Percentiles rank a stretch among this genome's conserved stretches.
Conservation (phyloP, 179 eudicot genomes). For the Nepenthes alata region DNA sequence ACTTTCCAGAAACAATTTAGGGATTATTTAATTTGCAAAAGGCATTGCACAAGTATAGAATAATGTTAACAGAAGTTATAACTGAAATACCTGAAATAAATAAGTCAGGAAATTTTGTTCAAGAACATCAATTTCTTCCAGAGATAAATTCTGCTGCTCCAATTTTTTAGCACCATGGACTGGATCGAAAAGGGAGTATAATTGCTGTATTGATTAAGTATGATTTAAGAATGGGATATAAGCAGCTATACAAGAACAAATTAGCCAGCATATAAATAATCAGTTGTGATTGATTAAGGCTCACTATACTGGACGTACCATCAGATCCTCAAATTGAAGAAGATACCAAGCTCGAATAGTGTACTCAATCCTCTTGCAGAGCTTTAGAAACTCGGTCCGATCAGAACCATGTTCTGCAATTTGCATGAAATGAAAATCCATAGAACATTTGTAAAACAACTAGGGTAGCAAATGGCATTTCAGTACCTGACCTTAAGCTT, state of each 20-base stretch:
- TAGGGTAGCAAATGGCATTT: too few species aligned
- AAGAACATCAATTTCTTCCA: slow-evolving; percentile 63
- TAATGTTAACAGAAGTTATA: background rate
- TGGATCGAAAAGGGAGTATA: slow-evolving; percentile 89
- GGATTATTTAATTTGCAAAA: too few species aligned
- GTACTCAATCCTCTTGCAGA: slow-evolving; percentile 89
- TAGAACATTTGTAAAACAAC: background rate
- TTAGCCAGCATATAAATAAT: background rate
- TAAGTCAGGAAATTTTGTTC: slow-evolving; percentile 79
- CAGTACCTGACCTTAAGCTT: too few species aligned
- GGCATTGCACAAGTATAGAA: background rate
- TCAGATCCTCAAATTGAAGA: slow-evolving; percentile 89
- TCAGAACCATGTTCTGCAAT: slow-evolving; percentile 58
- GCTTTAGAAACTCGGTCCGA: slow-evolving; percentile 68
- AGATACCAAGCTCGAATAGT: slow-evolving; percentile 96
- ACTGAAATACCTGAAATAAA: slow-evolving; percentile 49
- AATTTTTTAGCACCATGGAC: slow-evolving; percentile 69
- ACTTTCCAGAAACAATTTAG: too few species aligned
- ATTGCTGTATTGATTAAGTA: slow-evolving; percentile 50
- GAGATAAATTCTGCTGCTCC: slow-evolving; percentile 72
- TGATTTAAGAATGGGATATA: background rate
- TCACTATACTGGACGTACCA: slow-evolving; percentile 34
- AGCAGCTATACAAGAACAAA: background rate
- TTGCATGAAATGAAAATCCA: background rate
- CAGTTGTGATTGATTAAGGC: background rate